A percentile compares a stretch with the other conserved stretches of the same genome.
These are phyloP conservation scores for Podochytrium sp. DNA, from an alignment of 192 early-diverging fungal genomes.

Conservation along the genomic window DNA sequence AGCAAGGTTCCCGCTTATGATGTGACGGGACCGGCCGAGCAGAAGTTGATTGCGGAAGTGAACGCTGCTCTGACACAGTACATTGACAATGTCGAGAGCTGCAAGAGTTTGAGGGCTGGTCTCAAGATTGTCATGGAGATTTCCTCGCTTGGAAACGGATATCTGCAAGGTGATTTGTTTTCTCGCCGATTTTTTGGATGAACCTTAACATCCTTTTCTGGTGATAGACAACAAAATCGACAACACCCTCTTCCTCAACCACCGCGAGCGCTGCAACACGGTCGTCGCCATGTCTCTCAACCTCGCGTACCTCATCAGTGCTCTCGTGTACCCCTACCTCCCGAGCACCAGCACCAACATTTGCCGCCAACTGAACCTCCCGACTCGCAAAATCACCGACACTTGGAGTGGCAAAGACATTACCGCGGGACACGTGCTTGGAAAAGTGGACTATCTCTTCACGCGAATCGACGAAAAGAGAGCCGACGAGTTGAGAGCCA, in stretches of 20 bases:
- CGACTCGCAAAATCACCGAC: conserved; percentile 77
- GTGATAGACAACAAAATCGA: conserved; percentile 78
- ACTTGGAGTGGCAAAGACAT: conserved; percentile 73
- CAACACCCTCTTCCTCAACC: conserved; percentile 81
- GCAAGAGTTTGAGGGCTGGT: conserved; percentile 79
- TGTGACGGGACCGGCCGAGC: conserved; percentile 63
- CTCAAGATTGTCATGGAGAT: conserved; percentile 90
- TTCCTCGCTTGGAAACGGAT: conserved; percentile 91
- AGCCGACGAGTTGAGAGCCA: conserved; percentile 74
- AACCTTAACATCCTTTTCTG: neutral
- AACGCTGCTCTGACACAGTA: conserved; percentile 79
- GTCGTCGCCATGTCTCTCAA: conserved; percentile 84
- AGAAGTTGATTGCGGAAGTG: conserved; percentile 78
- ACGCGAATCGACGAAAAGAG: conserved; percentile 83
- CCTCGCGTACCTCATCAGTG: conserved; percentile 87
- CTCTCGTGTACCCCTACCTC: conserved; percentile 91
- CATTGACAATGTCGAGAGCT: conserved; percentile 75
- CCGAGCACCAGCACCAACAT: conserved; percentile 84
- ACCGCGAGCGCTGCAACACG: conserved; percentile 81
- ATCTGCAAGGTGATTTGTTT: conserved; percentile 68
- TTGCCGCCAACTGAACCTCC: conserved; percentile 81
- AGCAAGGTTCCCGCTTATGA: conserved; percentile 71
- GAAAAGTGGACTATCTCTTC: conserved; percentile 91
- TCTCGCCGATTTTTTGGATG: neutral
- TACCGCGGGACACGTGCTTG: conserved; percentile 79